Evolutionary conservation across 176 grass and related monocot species (phyloP), one percentile per base, ranked within the genome.

Genomic region (Eremochloa ophiuroides): DNA sequence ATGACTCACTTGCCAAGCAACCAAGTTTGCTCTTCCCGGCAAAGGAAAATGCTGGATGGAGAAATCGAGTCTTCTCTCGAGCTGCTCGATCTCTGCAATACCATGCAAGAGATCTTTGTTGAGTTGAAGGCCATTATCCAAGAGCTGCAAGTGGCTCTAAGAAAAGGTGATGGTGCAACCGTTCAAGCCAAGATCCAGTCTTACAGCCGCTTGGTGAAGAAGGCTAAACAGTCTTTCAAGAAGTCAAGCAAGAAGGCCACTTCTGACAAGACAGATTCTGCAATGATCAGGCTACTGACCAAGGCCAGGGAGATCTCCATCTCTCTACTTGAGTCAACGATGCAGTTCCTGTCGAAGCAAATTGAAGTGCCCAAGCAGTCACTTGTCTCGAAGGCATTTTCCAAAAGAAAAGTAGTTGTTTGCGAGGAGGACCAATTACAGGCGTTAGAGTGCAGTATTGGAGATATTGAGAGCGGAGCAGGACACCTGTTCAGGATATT

Each of bases 1-100:
- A 66, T 88, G n/a, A 67, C 87, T 4, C 73, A 68, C 81, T 64
- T 80, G 48, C 83, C 79, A 7, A 83, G 86, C 81, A 93, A 75
- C 69, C 84, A 89, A 66, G 85, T 50, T 28, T 78, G 72, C 40
- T 72, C 67, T 10, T 17, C 30, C 13, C 7, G 69, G 71, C 88
- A 94, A 71, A 82, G 75, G 37, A 83, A 76, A 22, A 46, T 93
- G 18, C 85, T 68, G 85, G 62, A 73, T 59, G 70, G 53, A 64
- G 87, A 89, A 78, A 68, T 84, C 35, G 91, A 87, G 29, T 58
- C 63, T 51, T 88, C 82, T 42, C 65, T 93, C 15, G 67, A 69
- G 66, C 79, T 88, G 63, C 46, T 93, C 33, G 88, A 93, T 59
- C 69, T 83, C 42, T 93, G 82, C 79, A 71, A 70, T 7, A 59